Base-by-base conservation (phyloP, 2,329 filamentous ascomycete genomes). In the Dothiorella sarmentorum region DNA sequence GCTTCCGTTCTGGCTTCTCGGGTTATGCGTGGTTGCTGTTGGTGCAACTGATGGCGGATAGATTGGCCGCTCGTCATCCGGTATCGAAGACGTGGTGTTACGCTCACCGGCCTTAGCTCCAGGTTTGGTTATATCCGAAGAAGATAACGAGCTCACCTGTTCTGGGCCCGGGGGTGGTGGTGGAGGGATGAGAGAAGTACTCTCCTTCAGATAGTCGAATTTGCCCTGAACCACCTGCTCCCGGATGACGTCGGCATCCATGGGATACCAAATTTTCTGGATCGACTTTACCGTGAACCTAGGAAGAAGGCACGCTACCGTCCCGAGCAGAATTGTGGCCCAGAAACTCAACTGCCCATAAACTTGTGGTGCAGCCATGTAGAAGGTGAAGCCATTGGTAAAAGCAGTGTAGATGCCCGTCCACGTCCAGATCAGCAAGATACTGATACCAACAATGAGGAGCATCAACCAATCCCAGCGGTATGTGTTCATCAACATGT, bases 381-480 rank as follows among this genome's bases (percentile, higher is more conserved):
- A 97, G 74, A 97, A 89, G 35, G 81, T 74, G 66, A 77, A 81
- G 45, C 83, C 82, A 1, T 73, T 73, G 20, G 77, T 77, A 67
- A 84, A 84, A 2, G 82, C 80, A 0, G 86, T 86, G 76, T 95
- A 99, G 35, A 96, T 82, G 27, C 91, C 94, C 5, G 94, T 97
- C 91, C 94, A 97, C 77, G 96, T 88, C 80, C 91, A 99, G 69
- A 97, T 85, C 67, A 97, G 84, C 27, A 97, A 72, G 62, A 89
- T 88, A 75, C 91, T 96, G 72, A 97, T 82, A 22, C 76, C 75
- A 53, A 95, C 88, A 62, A 97, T 87, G 60, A 96, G 78, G 20
- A 92, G 75, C 76, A 95, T 95, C 67, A 99, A 80, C 93, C 93
- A 99, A 73, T 99, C 94, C 94, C 94, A 99, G 61, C 93, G 85